Evolutionary conservation across 768 basidiomycete species (phyloP), one percentile per base, ranked within the genome.

Genomic region (Lentinula detonsa): DNA sequence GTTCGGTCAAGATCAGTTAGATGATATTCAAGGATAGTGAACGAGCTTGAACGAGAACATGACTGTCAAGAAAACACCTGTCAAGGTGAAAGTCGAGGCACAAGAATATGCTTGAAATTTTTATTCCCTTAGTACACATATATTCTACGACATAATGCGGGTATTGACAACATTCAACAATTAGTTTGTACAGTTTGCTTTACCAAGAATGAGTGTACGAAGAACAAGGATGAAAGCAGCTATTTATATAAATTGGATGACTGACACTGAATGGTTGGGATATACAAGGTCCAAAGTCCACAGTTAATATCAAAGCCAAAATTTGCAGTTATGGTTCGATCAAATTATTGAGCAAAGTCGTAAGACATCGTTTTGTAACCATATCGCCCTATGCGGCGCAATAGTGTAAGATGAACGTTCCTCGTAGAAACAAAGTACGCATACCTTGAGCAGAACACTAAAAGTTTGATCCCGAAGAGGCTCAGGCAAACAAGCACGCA

Each of bases 381-480:
- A 96, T 93, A 69, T 99, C 97, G 53, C 95, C 95, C 91, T 93
- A 65, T 73, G 54, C 75, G 66, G 45, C 21, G 55, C 39, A 2
- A 18, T 16, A n/a, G 6, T 16, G 7, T 23, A 11, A 33, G 2
- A 28, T 23, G 18, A 2, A 1, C 15, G 40, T 11, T 15, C 23
- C 18, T 35, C 53, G 28, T 48, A 3, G 9, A 48, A 11, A 7
- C 15, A 7, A 40, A 8, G 48, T 42, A 31, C 8, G 68, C 78
- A 18, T 66, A 90, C 91, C 84, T 98, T 98, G 68, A 99, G 84
- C 62, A 98, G 79, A 13, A 86, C 85, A 59, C 85, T 86, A 71
- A 99, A 99, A 0, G 96, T 98, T 64, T 91, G 86, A 75, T 99
- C 95, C 52, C 94, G 85, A 11, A 99, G 81, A 0, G 95, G 94